Base-by-base conservation (phyloP, 2,329 filamentous ascomycete genomes). In the Pezicula carpinea region DNA sequence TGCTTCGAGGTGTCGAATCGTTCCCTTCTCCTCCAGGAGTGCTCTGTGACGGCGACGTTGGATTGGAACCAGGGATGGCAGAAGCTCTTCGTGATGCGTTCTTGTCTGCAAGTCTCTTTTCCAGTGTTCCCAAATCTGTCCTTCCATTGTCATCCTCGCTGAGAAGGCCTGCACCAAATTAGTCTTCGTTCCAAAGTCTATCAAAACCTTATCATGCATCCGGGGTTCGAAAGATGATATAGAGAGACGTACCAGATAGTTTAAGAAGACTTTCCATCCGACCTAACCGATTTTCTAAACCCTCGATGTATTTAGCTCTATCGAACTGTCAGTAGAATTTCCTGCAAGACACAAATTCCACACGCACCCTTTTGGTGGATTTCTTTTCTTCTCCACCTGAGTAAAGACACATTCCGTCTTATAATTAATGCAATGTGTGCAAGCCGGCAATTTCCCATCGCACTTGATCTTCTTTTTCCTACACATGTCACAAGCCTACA, bases 381-480 rank as follows among this genome's bases (percentile, higher is more conserved):
- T 93, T 49, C 93, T 81, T 77, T 99, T 99, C 82, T 99, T 99
- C 73, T 99, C 93, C 32, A 97, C 91, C 65, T 96, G 90, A 1
- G 93, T 97, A 64, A 97, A 97, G 58, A 96, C 81, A 67, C 92
- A 99, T 60, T 96, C 90, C 5, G 91, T 96, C 76, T 96, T 96
- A 75, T 96, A 96, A 67, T 96, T 97, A 66, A 87, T 86, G 67
- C 92, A 99, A 69, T 97, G 93, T 6, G 89, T 91, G 69, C 93
- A 99, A 51, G 90, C 83, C 32, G 93, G 92, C 69, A 95, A 82
- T 71, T 95, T 96, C 57, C 93, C 92, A 64, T 97, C 93, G 69
- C 92, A 97, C 71, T 97, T 97, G 70, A 97, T 93, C 76, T 92
- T 96, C 70, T 89, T 91, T 72, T 95, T 96, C 59, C 91, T 80